Evolutionary conservation across 106 monocot genomes (phyloP).

Genomic region (Apostasia ramifera): DNA sequence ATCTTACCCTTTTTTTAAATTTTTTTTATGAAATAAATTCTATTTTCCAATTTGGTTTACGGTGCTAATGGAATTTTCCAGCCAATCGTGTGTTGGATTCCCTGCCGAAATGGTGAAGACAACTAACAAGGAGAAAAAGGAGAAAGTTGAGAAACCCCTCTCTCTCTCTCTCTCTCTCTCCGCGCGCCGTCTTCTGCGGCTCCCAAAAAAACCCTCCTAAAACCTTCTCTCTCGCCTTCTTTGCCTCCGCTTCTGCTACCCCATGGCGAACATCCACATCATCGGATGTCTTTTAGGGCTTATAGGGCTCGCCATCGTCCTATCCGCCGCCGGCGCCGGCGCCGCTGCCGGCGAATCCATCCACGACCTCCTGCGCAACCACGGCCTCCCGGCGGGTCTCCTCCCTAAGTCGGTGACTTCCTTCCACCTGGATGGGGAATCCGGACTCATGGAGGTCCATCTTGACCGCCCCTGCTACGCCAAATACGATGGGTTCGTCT

Average conservation of each 20-base stretch:
- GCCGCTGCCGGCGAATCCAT: slow-evolving; percentile 4
- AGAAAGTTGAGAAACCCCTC: neutral
- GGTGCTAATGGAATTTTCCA: neutral
- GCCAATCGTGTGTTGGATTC: neutral
- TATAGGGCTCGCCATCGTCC: neutral
- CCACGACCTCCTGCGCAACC: slow-evolving; percentile 41
- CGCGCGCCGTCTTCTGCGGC: neutral
- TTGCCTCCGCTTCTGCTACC: neutral
- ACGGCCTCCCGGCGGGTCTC: slow-evolving; percentile 53
- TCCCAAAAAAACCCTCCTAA: neutral
- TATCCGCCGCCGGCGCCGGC: neutral
- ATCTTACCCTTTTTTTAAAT: too few species aligned
- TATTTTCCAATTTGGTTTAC: too few species aligned
- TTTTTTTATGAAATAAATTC: too few species aligned
- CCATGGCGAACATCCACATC: neutral
- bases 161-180: neutral
- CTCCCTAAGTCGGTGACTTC: slow-evolving; percentile 31
- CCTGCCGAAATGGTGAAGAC: neutral
- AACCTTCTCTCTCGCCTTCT: neutral
- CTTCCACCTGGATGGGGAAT: slow-evolving; percentile 26
- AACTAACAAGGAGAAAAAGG: neutral
- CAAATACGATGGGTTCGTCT: slow-evolving; percentile 36
- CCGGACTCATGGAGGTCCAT: slow-evolving; percentile 29
- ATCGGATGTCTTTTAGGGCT: neutral
- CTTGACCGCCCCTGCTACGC: slow-evolving; percentile 46